Conservation (phyloP, 164 flowering plant species). For the Chimonanthus salicifolius region DNA sequence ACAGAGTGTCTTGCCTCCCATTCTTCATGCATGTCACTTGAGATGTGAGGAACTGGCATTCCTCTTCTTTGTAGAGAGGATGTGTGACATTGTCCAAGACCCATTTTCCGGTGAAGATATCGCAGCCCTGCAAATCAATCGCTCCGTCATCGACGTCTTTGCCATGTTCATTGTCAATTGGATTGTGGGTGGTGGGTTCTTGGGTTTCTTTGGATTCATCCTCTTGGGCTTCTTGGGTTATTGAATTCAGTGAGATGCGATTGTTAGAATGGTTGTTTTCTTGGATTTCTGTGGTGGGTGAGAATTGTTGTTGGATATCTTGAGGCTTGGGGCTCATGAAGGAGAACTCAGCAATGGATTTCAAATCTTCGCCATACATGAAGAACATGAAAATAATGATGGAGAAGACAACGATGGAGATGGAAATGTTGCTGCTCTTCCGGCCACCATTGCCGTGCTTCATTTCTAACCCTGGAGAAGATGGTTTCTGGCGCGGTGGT, state of each 20-base stretch:
- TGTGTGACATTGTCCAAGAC: conserved; percentile 64
- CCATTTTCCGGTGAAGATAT: conserved; percentile 80
- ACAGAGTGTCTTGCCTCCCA: conserved; percentile 75
- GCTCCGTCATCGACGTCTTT: conserved; percentile 41
- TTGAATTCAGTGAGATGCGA: conserved; percentile 10
- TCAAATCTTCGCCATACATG: conserved; percentile 93
- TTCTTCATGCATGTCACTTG: conserved; percentile 90
- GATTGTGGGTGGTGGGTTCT: neutral
- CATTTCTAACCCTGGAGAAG: conserved; percentile 41
- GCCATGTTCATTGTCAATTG: neutral
- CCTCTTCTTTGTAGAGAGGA: conserved; percentile 78
- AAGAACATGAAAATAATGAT: conserved; percentile 71
- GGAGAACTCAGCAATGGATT: conserved; percentile 85
- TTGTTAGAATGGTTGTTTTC: conserved; percentile 1
- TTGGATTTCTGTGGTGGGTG: conserved; percentile 9
- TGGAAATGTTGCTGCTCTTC: conserved; percentile 58
- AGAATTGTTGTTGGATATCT: conserved; percentile 23
- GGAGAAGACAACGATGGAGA: conserved; percentile 63
- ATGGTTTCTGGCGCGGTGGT: conserved; percentile 48
- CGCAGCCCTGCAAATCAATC: conserved; percentile 71
- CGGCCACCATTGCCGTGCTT: conserved; percentile 36
- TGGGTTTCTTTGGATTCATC: neutral
- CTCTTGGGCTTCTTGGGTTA: conserved; percentile 1
- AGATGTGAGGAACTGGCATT: conserved; percentile 75
- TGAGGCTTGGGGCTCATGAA: conserved; percentile 49